phyloP scores from a whole-genome alignment of 2,329 filamentous ascomycete species.

The Chlorencoelia australis region DNA sequence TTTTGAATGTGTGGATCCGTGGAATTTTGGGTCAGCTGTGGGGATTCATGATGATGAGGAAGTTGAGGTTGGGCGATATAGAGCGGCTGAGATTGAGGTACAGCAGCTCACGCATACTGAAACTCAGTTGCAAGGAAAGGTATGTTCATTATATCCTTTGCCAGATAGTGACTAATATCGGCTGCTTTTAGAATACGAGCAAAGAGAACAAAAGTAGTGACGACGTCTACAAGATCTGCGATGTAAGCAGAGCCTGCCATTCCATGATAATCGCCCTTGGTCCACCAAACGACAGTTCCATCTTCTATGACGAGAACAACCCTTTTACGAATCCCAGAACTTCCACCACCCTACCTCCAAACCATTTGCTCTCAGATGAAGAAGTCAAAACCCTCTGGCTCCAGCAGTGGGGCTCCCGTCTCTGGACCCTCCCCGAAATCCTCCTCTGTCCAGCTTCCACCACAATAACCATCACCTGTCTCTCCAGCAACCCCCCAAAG shows the following conservation, averaged over 20 bases:
- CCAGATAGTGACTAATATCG: background rate
- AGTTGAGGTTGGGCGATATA: too few relatives aligned
- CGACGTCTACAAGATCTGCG: slow-evolving; percentile 13
- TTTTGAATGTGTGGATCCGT: slow-evolving; percentile 3
- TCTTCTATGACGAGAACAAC: too few relatives aligned
- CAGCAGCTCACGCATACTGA: too few relatives aligned
- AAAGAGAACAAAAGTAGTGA: background rate
- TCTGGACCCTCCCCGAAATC: slow-evolving; percentile 12
- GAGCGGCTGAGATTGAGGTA: too few relatives aligned
- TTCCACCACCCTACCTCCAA: too few relatives aligned
- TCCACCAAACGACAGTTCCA: background rate
- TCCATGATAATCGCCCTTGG: slow-evolving; percentile 9
- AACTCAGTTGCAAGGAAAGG: too few relatives aligned
- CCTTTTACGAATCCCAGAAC: too few relatives aligned
- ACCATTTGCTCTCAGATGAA: too few relatives aligned
- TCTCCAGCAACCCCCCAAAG: too few relatives aligned
- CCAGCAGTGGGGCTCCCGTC: slow-evolving; percentile 6
- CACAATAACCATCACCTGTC: background rate
- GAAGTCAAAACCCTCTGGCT: slow-evolving; percentile 1
- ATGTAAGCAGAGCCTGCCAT: slow-evolving; percentile 12
- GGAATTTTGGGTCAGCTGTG: too few relatives aligned
- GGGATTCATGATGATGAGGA: too few relatives aligned
- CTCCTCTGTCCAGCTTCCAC: slow-evolving; percentile 3
- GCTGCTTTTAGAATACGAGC: background rate
- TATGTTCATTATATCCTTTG: too few relatives aligned